These are phyloP conservation scores for Fraxinus latifolia DNA, from an alignment of 305 asterid genomes.

Conservation along the genomic window DNA sequence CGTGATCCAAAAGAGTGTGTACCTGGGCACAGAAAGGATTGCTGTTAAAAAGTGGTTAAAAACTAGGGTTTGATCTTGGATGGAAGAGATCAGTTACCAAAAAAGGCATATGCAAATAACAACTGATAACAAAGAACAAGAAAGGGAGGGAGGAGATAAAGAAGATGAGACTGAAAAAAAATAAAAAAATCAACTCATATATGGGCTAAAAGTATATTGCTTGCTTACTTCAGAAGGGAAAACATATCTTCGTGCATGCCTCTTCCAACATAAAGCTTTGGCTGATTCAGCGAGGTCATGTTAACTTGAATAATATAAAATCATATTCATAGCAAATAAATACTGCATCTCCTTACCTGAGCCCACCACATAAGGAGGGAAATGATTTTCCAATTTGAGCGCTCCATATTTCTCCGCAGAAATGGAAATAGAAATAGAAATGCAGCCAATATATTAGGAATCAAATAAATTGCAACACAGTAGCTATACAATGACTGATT, in stretches of 20 bases:
- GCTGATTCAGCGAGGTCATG: slow-evolving; percentile 44
- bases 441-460: slow-evolving; percentile 83
- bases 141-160: neutral
- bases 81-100: slow-evolving; percentile 2
- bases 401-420: slow-evolving; percentile 77
- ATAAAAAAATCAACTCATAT: neutral
- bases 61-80: slow-evolving; percentile 16
- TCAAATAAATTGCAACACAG: slow-evolving; percentile 76
- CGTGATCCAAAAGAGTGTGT: slow-evolving; percentile 91
- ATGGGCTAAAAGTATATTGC: slow-evolving; percentile 18
- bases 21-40: slow-evolving; percentile 44
- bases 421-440: slow-evolving; percentile 73
- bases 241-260: slow-evolving; percentile 97
- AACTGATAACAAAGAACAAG: slow-evolving; percentile 10
- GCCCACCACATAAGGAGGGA: slow-evolving; percentile 93
- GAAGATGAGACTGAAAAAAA: neutral
- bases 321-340: slow-evolving; percentile 18
- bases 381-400: slow-evolving; percentile 73
- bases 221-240: slow-evolving; percentile 84
- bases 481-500: slow-evolving; percentile 64
- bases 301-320: slow-evolving; percentile 30
- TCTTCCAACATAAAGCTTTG: slow-evolving; percentile 93
- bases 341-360: slow-evolving; percentile 52
- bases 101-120: slow-evolving; percentile 6
- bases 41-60: slow-evolving; percentile 3